Percentiles rank a stretch among this genome's conserved stretches.
phyloP scores from a whole-genome alignment of 148 eudicot species.

The Silene conica region DNA sequence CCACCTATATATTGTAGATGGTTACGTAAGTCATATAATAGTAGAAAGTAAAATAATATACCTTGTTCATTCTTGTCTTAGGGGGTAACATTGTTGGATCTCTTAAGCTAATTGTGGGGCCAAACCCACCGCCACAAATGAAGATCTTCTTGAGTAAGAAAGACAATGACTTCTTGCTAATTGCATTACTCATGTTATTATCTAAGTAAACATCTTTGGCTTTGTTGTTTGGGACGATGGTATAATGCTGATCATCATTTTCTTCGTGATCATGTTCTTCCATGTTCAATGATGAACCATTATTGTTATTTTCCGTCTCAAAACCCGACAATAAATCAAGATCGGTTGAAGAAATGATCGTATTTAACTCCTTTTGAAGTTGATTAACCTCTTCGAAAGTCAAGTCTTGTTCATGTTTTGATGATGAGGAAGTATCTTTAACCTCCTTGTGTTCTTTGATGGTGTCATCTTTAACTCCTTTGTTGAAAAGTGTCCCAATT shows the following conservation, averaged over 20 bases:
- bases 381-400: conserved; percentile 37
- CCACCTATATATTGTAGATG: too few relatives aligned
- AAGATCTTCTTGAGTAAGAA: conserved; percentile 70
- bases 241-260: conserved; percentile 18
- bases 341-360: conserved; percentile 19
- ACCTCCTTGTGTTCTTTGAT: conserved; percentile 16
- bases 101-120: conserved; percentile 36
- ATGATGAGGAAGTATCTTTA: too few relatives aligned
- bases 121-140: conserved; percentile 38
- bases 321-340: conserved; percentile 19
- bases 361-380: conserved; percentile 39
- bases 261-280: conserved; percentile 17
- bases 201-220: conserved; percentile 31
- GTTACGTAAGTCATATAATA: too few relatives aligned
- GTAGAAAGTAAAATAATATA: conserved; percentile 9
- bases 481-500: conserved; percentile 71
- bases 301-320: background rate
- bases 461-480: conserved; percentile 23
- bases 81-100: conserved; percentile 44
- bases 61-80: conserved; percentile 67
- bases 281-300: background rate
- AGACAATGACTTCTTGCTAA: conserved; percentile 54
- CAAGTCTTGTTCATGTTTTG: conserved; percentile 14
- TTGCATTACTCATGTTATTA: conserved; percentile 22
- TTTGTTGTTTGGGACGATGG: conserved; percentile 20